These are phyloP conservation scores for Liriodendron chinense DNA, from an alignment of 164 flowering plant genomes.

Conservation along the genomic window DNA sequence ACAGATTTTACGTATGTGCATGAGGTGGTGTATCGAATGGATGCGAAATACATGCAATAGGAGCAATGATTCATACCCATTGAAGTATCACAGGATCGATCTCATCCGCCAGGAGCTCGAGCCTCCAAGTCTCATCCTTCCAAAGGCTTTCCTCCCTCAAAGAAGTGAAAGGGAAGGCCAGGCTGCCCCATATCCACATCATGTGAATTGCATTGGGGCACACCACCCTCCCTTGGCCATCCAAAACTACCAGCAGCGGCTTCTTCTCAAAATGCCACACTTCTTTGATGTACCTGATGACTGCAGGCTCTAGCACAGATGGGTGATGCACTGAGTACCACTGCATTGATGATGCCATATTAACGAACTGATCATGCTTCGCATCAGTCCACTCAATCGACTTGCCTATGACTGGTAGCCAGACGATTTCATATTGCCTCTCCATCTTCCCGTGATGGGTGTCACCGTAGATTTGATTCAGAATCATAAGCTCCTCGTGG, in stretches of 20 bases:
- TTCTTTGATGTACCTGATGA: slow-evolving; percentile 24
- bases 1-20: background rate
- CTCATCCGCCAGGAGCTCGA: slow-evolving; percentile 32
- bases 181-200: slow-evolving; percentile 39
- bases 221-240: slow-evolving; percentile 27
- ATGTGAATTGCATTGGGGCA: slow-evolving; percentile 32
- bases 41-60: background rate
- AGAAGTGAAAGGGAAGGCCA: slow-evolving; percentile 38
- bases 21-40: background rate
- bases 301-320: slow-evolving; percentile 38
- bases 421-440: slow-evolving; percentile 68
- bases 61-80: slow-evolving; percentile 28
- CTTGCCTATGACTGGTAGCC: slow-evolving; percentile 72
- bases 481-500: slow-evolving; percentile 51
- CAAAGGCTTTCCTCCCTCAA: slow-evolving; percentile 30
- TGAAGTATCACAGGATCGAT: slow-evolving; percentile 24
- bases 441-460: slow-evolving; percentile 43
- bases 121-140: slow-evolving; percentile 31
- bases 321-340: slow-evolving; percentile 66
- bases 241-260: slow-evolving; percentile 35
- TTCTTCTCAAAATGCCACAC: slow-evolving; percentile 24
- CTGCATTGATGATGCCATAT: slow-evolving; percentile 39
- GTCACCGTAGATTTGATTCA: slow-evolving; percentile 57
- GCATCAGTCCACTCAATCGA: slow-evolving; percentile 39
- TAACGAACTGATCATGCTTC: slow-evolving; percentile 33